Percentiles rank a stretch among this genome's conserved stretches.
Conservation (phyloP, 257 asterid genomes). For the Voacanga thouarsii region DNA sequence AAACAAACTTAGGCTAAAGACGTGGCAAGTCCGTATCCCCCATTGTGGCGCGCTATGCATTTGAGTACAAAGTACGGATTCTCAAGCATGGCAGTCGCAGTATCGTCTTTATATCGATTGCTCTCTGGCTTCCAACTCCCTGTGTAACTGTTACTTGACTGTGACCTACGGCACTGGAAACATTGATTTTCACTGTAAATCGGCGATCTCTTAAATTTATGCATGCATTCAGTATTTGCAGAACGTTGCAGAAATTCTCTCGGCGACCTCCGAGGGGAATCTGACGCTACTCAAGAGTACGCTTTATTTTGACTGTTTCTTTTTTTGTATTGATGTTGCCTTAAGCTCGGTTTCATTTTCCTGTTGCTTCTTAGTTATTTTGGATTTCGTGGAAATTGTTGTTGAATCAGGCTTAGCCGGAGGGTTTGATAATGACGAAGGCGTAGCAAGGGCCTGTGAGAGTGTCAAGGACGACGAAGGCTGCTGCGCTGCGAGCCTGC, state of each 20-base stretch:
- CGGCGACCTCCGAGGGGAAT: slow-evolving; percentile 4
- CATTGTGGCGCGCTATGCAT: too few relatives aligned
- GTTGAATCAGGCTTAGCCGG: background rate
- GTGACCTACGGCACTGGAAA: too few relatives aligned
- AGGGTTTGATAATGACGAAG: background rate
- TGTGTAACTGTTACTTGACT: too few relatives aligned
- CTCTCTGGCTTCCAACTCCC: background rate
- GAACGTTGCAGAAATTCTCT: background rate
- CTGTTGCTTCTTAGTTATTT: background rate
- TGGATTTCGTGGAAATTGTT: background rate
- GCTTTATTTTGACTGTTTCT: background rate
- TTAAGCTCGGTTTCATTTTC: too few relatives aligned
- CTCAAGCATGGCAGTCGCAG: too few relatives aligned
- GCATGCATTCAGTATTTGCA: background rate
- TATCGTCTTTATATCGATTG: background rate
- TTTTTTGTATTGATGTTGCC: too few relatives aligned
- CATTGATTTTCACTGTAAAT: background rate
- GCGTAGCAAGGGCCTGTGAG: background rate
- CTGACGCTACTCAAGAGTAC: slow-evolving; percentile 11
- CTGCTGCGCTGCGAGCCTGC: slow-evolving; percentile 26
- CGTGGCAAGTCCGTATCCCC: too few relatives aligned
- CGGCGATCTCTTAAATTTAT: too few relatives aligned
- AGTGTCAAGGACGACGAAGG: background rate
- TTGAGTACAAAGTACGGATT: too few relatives aligned
- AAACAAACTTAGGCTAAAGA: too few relatives aligned